Evolutionary conservation across 2,329 filamentous ascomycete species (phyloP).

Genomic region (Colletotrichum sp.): DNA sequence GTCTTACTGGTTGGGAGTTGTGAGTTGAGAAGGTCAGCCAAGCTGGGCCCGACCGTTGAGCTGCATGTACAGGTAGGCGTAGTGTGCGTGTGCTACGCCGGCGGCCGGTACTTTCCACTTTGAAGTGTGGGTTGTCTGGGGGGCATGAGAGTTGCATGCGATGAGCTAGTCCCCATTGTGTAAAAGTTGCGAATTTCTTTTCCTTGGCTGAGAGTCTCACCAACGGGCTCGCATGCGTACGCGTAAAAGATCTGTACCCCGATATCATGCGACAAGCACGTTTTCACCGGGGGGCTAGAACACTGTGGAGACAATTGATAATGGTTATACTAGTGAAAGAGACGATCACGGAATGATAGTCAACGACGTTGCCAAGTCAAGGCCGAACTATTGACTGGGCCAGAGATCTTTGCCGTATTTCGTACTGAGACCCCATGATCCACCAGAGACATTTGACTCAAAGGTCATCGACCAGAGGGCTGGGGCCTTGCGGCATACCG

Average conservation of each 20-base stretch:
- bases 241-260: neutral
- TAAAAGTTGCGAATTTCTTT: neutral
- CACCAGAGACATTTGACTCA: neutral
- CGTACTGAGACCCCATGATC: neutral
- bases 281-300: neutral
- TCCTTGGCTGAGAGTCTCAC: neutral
- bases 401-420: neutral
- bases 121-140: neutral
- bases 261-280: neutral
- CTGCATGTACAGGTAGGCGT: neutral
- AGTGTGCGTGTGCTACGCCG: neutral
- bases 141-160: neutral
- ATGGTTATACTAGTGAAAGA: neutral
- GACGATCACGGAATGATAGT: neutral
- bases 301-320: neutral
- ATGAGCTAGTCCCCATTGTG: neutral
- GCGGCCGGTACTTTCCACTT: neutral
- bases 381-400: neutral
- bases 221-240: neutral
- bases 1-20: neutral
- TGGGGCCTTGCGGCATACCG: constrained; percentile 45
- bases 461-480: constrained; percentile 35
- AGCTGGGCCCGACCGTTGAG: neutral
- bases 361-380: neutral
- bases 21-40: neutral